Evolutionary conservation across 108 stramenopile species (phyloP).

Genomic region (Cylindrotheca fusiformis): DNA sequence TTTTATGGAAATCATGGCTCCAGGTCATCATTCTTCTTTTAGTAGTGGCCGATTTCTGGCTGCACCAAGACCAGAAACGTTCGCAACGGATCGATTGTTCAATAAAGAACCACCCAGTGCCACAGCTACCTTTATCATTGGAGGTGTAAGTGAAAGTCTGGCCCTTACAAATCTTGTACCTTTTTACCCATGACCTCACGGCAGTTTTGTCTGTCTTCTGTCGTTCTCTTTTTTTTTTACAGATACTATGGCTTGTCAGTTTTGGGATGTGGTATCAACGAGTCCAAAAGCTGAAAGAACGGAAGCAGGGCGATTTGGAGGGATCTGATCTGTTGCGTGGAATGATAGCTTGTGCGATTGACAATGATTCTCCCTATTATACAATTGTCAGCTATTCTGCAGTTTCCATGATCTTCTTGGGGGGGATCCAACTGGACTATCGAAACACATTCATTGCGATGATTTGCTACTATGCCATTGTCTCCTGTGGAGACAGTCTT

Average conservation of each 20-base stretch:
- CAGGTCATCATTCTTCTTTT: too few relatives aligned
- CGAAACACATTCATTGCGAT: constrained; percentile 19
- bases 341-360: constrained; percentile 18
- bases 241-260: constrained; percentile 1
- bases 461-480: constrained; percentile 13
- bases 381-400: constrained; percentile 9
- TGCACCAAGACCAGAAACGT: background rate
- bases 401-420: constrained; percentile 24
- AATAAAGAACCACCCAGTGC: constrained; percentile 17
- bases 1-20: background rate
- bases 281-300: background rate
- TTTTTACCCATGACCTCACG: background rate
- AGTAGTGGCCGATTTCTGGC: background rate
- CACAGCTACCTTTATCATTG: constrained; percentile 19
- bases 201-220: background rate
- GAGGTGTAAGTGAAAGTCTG: constrained; percentile 13
- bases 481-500: constrained; percentile 3
- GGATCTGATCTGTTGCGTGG: constrained; percentile 10
- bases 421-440: constrained; percentile 26
- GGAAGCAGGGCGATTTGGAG: constrained; percentile 2
- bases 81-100: constrained; percentile 17
- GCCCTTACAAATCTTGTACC: background rate
- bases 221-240: background rate
- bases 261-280: constrained; percentile 12
- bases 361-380: constrained; percentile 21